A percentile compares a stretch with the other conserved stretches of the same genome.
These are phyloP conservation scores for Blastomyces gilchristii DNA, from an alignment of 2,329 filamentous ascomycete species.

Conservation along the genomic window DNA sequence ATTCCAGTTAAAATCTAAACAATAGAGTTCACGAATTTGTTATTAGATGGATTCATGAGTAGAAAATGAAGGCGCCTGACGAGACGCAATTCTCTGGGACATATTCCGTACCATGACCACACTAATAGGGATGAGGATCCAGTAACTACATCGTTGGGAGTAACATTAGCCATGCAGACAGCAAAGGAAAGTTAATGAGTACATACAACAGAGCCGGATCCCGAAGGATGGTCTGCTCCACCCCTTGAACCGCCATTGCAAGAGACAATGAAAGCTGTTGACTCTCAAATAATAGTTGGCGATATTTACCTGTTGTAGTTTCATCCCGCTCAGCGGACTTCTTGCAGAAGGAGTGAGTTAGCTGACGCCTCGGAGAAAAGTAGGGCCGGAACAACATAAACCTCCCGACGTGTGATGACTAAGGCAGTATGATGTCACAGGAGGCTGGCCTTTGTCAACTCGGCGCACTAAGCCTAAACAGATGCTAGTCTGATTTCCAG, in stretches of 20 bases:
- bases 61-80: constrained; percentile 7
- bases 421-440: no score
- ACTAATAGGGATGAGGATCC: constrained; percentile 96
- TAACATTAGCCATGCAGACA: constrained; percentile 2
- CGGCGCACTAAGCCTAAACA: no score
- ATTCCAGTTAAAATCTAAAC: constrained; percentile 77
- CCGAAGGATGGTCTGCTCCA: constrained; percentile 90
- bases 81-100: background rate
- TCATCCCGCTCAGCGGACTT: no score
- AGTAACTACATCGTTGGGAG: constrained; percentile 57
- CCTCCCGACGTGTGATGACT: no score
- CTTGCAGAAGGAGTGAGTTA: no score
- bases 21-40: background rate
- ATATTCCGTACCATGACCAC: constrained; percentile 67
- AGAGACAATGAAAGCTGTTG: constrained; percentile 7
- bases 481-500: no score
- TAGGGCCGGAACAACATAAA: no score
- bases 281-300: background rate
- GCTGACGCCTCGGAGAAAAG: no score
- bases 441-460: no score
- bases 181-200: background rate
- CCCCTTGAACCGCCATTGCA: constrained; percentile 65
- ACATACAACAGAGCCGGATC: constrained; percentile 95
- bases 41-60: background rate
- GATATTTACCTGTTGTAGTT: no score